phyloP scores from a whole-genome alignment of 129 eudicot genomes.

The Tagetes erecta region DNA sequence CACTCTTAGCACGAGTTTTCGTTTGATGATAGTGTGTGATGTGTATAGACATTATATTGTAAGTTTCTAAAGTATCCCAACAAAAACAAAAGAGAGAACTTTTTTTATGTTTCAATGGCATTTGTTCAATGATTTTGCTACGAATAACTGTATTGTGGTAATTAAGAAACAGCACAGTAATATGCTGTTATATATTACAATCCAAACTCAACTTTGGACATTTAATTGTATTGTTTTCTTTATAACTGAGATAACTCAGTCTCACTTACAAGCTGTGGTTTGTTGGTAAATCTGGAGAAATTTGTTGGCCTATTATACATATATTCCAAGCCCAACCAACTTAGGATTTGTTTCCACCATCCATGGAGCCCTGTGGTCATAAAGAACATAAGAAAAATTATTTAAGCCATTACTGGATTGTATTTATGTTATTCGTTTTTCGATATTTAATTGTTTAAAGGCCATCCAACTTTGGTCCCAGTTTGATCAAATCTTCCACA shows the following conservation, averaged over 20 bases:
- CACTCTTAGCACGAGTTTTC: constrained; percentile 5
- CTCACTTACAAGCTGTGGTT: constrained; percentile 19
- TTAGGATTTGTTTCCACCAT: constrained; percentile 95
- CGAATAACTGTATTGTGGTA: not conserved
- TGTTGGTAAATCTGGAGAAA: constrained; percentile 20
- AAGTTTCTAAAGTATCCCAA: constrained; percentile 22
- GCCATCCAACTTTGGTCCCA: too few species aligned
- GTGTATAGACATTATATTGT: constrained; percentile 27
- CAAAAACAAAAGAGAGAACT: not conserved
- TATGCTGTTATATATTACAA: constrained; percentile 22
- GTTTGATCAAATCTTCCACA: too few species aligned
- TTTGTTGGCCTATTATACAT: constrained; percentile 37
- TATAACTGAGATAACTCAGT: constrained; percentile 3
- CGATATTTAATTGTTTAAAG: too few species aligned
- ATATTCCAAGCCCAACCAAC: constrained; percentile 82
- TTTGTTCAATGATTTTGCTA: constrained; percentile 6
- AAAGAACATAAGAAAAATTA: not conserved
- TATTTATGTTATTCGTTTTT: too few species aligned
- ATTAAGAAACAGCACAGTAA: constrained; percentile 16
- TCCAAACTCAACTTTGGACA: constrained; percentile 21
- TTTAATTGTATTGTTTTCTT: constrained; percentile 7
- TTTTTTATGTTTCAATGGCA: not conserved
- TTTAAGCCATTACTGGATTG: too few species aligned
- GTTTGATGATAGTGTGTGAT: constrained; percentile 10
- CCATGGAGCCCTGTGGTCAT: constrained; percentile 79